These are phyloP conservation scores for Arabis alpina DNA, from an alignment of 345 rosid genomes.

Conservation along the genomic window DNA sequence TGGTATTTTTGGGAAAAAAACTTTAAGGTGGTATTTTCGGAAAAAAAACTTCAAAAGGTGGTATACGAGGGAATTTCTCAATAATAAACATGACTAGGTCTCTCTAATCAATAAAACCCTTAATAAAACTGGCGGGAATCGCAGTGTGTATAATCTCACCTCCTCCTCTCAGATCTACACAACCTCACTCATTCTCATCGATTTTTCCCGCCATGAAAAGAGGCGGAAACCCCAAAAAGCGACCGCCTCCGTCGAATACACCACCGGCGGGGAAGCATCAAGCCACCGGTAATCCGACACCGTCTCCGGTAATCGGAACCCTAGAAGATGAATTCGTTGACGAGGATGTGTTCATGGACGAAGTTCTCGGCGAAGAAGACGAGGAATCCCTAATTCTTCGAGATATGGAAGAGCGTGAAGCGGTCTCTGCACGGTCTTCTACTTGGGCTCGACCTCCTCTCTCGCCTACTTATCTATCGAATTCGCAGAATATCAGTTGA, in stretches of 20 bases:
- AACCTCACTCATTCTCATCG: neutral
- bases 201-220: slow-evolving; percentile 48
- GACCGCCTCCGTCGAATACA: slow-evolving; percentile 58
- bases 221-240: slow-evolving; percentile 59
- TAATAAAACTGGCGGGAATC: slow-evolving; percentile 40
- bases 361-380: slow-evolving; percentile 56
- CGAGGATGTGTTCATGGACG: slow-evolving; percentile 84
- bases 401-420: slow-evolving; percentile 74
- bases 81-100: neutral
- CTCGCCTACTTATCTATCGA: slow-evolving; percentile 56
- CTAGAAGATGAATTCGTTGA: slow-evolving; percentile 78
- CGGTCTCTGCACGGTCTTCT: slow-evolving; percentile 58
- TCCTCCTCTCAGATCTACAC: slow-evolving; percentile 9
- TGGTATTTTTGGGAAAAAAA: too few relatives aligned
- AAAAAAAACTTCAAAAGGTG: too few relatives aligned
- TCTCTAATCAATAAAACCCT: slow-evolving; percentile 23
- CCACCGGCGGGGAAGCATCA: slow-evolving; percentile 59
- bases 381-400: slow-evolving; percentile 78
- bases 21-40: too few relatives aligned
- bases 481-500: slow-evolving; percentile 61
- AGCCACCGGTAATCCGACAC: slow-evolving; percentile 45
- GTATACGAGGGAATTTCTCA: too few relatives aligned
- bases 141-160: neutral
- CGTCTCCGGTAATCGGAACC: slow-evolving; percentile 37
- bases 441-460: slow-evolving; percentile 86